Percentiles rank a stretch among this genome's conserved stretches.
phyloP scores from a whole-genome alignment of 2,329 filamentous ascomycete genomes.

The Diaporthe citriasiana region DNA sequence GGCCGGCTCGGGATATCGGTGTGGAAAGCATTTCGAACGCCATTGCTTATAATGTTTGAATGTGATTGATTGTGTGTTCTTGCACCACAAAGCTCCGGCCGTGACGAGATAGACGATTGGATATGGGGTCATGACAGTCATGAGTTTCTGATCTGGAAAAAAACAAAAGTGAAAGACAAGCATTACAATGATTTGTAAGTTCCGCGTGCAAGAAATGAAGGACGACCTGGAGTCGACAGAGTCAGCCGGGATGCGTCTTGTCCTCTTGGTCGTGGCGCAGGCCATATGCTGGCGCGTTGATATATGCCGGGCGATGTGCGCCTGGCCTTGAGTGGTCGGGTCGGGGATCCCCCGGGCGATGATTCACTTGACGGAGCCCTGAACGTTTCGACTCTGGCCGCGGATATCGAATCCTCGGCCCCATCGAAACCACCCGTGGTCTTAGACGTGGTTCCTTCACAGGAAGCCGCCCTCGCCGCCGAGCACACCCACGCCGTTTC shows the following conservation, averaged over 20 bases:
- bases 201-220: conserved; percentile 31
- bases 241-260: conserved; percentile 11
- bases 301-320: not conserved
- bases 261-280: conserved; percentile 3
- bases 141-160: conserved; percentile 18
- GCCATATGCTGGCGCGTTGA: not conserved
- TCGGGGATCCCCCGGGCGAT: not conserved
- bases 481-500: conserved; percentile 68
- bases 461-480: conserved; percentile 68
- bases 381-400: not conserved
- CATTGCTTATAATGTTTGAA: conserved; percentile 24
- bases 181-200: conserved; percentile 32
- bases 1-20: conserved; percentile 32
- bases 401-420: conserved; percentile 7
- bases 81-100: conserved; percentile 29
- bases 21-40: conserved; percentile 34
- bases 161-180: conserved; percentile 26
- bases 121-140: conserved; percentile 31
- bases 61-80: conserved; percentile 16
- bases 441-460: conserved; percentile 50
- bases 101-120: conserved; percentile 23
- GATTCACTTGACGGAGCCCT: not conserved
- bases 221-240: not conserved
- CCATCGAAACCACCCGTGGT: not conserved
- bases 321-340: not conserved